Percentiles rank a stretch among this genome's conserved stretches.
These are phyloP conservation scores for Arabis alpina DNA, from an alignment of 345 rosid species.

Conservation along the genomic window DNA sequence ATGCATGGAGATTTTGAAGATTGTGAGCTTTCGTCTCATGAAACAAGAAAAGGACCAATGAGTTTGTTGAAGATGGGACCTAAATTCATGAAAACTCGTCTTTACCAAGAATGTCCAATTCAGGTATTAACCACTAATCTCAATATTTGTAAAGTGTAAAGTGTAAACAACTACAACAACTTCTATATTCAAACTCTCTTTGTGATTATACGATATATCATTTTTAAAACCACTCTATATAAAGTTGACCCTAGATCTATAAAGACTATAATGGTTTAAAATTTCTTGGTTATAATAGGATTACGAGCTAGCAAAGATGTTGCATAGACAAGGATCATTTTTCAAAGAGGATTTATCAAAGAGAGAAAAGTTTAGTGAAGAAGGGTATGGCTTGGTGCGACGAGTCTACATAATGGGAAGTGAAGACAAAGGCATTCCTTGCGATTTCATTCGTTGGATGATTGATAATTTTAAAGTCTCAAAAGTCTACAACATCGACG, in stretches of 20 bases:
- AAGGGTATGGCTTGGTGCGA: conserved; percentile 40
- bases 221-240: not conserved
- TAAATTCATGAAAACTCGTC: conserved; percentile 35
- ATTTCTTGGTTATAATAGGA: conserved; percentile 25
- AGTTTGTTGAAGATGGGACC: conserved; percentile 42
- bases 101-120: conserved; percentile 38
- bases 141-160: not conserved
- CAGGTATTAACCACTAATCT: conserved; percentile 24
- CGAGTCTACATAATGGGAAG: conserved; percentile 43
- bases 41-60: conserved; percentile 38
- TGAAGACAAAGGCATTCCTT: conserved; percentile 44
- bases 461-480: conserved; percentile 42
- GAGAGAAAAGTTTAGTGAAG: conserved; percentile 29
- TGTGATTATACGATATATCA: not conserved
- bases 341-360: conserved; percentile 41
- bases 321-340: conserved; percentile 45
- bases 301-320: conserved; percentile 40
- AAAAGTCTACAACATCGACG: conserved; percentile 41
- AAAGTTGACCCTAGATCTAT: not conserved
- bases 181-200: not conserved
- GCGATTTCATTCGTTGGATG: conserved; percentile 46
- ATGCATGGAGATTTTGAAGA: conserved; percentile 32
- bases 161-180: not conserved
- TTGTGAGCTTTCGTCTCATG: conserved; percentile 33
- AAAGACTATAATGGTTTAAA: too few relatives aligned